Percentiles rank a stretch among this genome's conserved stretches.
phyloP scores from a whole-genome alignment of 2,329 filamentous ascomycete genomes.

The Cladophialophora chaetospira region DNA sequence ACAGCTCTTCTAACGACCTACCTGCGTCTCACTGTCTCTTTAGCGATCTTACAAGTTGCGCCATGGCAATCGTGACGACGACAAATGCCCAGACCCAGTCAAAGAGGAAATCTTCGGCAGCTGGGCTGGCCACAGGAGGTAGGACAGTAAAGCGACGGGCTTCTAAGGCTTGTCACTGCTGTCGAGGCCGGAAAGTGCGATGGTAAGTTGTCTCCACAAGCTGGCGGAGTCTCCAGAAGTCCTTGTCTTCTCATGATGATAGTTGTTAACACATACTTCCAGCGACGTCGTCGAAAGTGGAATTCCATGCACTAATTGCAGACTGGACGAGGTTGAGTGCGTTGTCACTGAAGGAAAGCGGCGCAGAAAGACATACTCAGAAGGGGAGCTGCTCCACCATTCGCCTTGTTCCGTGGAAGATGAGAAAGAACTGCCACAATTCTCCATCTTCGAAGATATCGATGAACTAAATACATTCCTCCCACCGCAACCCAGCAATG shows the following conservation, averaged over 20 bases:
- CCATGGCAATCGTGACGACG: conserved; percentile 1
- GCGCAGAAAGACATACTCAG: conserved; percentile 68
- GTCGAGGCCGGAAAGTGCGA: conserved; percentile 83
- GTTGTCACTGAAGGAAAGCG: conserved; percentile 78
- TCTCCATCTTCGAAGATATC: conserved; percentile 36
- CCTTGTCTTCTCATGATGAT: too few species aligned
- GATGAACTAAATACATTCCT: conserved; percentile 31
- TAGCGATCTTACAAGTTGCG: not conserved
- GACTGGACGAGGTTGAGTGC: conserved; percentile 56
- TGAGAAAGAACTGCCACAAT: conserved; percentile 27
- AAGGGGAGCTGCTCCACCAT: conserved; percentile 25
- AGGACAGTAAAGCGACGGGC: conserved; percentile 77
- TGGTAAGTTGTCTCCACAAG: too few species aligned
- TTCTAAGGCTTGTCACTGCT: conserved; percentile 88
- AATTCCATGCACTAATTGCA: conserved; percentile 83
- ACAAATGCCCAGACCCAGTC: conserved; percentile 33
- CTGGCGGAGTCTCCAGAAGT: too few species aligned
- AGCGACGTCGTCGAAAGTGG: conserved; percentile 81
- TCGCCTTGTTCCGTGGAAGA: conserved; percentile 31
- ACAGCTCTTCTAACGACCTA: not conserved
- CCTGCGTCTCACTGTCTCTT: not conserved
- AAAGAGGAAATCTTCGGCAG: conserved; percentile 61
- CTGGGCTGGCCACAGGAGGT: conserved; percentile 55
- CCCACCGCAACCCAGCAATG: conserved; percentile 1
- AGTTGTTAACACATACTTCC: not conserved